A percentile compares a stretch with the other conserved stretches of the same genome.
These are phyloP conservation scores for Capniomyces stellatus DNA, from an alignment of 371 early-diverging fungal species.

Conservation along the genomic window DNA sequence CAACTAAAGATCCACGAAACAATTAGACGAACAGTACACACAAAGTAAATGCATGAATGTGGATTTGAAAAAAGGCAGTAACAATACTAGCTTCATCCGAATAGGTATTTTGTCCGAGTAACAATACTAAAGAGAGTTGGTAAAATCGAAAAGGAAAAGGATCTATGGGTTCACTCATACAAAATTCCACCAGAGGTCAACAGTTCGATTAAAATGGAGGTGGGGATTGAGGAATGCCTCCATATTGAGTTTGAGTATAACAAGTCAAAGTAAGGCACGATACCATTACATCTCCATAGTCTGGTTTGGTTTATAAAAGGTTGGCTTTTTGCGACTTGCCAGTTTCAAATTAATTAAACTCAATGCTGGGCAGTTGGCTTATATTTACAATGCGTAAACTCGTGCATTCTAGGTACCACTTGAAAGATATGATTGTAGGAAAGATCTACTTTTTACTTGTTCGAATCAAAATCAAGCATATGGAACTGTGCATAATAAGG, in stretches of 20 bases:
- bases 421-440: constrained; percentile 96
- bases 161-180: constrained; percentile 83
- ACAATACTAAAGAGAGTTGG: constrained; percentile 59
- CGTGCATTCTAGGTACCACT: constrained; percentile 64
- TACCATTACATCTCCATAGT: no score
- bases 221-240: constrained; percentile 87
- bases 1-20: no score
- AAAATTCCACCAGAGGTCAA: constrained; percentile 67
- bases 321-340: no score
- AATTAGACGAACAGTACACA: no score
- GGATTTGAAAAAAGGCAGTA: no score
- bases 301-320: no score
- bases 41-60: no score
- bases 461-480: constrained; percentile 96
- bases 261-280: constrained; percentile 57
- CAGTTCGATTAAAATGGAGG: constrained; percentile 87
- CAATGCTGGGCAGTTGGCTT: no score
- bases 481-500: constrained; percentile 95
- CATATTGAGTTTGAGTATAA: constrained; percentile 92
- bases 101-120: constrained; percentile 70
- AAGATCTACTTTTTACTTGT: constrained; percentile 96
- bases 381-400: no score
- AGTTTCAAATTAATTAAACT: background rate
- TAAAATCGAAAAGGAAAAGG: constrained; percentile 50
- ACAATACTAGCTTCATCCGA: background rate